Percentiles rank a stretch among this genome's conserved stretches.
phyloP scores from a whole-genome alignment of 768 basidiomycete genomes.

The Pisolithus orientalis region DNA sequence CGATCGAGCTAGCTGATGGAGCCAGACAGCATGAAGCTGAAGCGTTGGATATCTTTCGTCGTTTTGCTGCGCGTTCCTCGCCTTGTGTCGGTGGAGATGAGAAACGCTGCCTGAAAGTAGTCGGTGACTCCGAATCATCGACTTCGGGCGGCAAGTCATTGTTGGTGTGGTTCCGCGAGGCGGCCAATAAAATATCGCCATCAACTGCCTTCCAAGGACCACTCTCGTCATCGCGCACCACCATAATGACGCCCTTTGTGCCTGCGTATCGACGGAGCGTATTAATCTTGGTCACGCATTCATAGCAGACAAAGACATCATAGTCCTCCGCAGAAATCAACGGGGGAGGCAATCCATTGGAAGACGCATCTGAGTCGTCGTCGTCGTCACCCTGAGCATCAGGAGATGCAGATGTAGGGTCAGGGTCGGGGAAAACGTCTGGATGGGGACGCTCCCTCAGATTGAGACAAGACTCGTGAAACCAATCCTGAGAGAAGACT shows the following conservation, averaged over 20 bases:
- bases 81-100: conserved; percentile 17
- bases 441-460: conserved; percentile 55
- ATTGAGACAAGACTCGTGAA: conserved; percentile 84
- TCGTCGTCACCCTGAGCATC: conserved; percentile 28
- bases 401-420: conserved; percentile 4
- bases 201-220: conserved; percentile 51
- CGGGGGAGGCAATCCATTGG: conserved; percentile 59
- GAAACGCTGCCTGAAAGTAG: conserved; percentile 40
- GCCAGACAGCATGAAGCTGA: conserved; percentile 43
- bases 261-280: conserved; percentile 60
- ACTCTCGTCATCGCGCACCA: conserved; percentile 43
- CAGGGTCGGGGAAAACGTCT: conserved; percentile 25
- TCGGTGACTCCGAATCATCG: conserved; percentile 13
- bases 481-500: conserved; percentile 63
- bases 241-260: conserved; percentile 59
- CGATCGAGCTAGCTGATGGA: conserved; percentile 42
- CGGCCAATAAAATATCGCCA: conserved; percentile 10
- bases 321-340: conserved; percentile 65
- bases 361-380: conserved; percentile 55
- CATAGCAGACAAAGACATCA: conserved; percentile 67
- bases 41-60: conserved; percentile 36
- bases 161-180: background rate
- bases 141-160: conserved; percentile 21
- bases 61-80: conserved; percentile 38
- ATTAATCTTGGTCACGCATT: conserved; percentile 54